Conservation (phyloP, 305 asterid genomes). For the Petunia hybrid region DNA sequence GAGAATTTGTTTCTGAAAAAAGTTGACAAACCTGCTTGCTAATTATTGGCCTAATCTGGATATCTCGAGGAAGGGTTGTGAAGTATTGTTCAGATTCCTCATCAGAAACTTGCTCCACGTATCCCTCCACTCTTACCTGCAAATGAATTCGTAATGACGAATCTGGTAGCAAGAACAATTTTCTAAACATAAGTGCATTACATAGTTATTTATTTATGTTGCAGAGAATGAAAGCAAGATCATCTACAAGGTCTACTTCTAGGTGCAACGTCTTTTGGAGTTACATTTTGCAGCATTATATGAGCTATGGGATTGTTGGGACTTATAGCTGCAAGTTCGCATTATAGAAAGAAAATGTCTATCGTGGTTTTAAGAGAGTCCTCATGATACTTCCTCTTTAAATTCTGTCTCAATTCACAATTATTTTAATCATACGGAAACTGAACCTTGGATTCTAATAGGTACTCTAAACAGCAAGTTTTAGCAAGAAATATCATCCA, state of each 20-base stretch:
- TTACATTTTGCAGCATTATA: not conserved
- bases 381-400: not conserved
- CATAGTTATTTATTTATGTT: not conserved
- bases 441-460: constrained; percentile 21
- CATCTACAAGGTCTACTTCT: not conserved
- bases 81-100: constrained; percentile 89
- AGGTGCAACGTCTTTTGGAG: not conserved
- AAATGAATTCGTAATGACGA: constrained; percentile 26
- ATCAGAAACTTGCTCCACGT: constrained; percentile 77
- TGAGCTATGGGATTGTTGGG: not conserved
- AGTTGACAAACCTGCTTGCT: constrained; percentile 76
- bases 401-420: not conserved
- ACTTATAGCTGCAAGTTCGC: not conserved
- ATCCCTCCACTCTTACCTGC: constrained; percentile 93
- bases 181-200: constrained; percentile 16
- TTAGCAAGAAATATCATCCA: not conserved
- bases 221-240: not conserved
- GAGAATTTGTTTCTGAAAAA: constrained; percentile 29
- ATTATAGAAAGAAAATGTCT: not conserved
- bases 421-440: not conserved
- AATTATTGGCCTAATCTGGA: constrained; percentile 92
- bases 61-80: constrained; percentile 91
- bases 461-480: not conserved
- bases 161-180: not conserved
- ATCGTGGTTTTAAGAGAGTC: constrained; percentile 3